Conservation (phyloP, 257 asterid species). For the Petrea volubilis region DNA sequence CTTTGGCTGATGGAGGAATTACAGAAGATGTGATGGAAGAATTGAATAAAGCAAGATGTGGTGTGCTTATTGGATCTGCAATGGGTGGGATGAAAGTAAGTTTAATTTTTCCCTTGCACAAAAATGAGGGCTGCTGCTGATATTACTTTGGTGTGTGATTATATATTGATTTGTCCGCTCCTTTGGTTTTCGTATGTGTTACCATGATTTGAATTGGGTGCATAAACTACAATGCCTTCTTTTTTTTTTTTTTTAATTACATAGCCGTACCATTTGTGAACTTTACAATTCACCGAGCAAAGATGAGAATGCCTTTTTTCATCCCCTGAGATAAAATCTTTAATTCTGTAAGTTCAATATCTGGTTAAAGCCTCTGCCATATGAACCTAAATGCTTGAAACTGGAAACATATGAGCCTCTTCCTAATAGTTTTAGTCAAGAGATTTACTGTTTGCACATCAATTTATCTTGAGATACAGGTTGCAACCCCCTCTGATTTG, state of each 20-base stretch:
- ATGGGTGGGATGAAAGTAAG: slow-evolving; percentile 93
- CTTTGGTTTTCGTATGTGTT: neutral
- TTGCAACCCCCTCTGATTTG: slow-evolving; percentile 1
- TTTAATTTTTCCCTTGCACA: slow-evolving; percentile 11
- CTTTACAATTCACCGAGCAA: neutral
- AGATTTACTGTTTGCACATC: slow-evolving; percentile 3
- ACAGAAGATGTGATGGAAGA: slow-evolving; percentile 66
- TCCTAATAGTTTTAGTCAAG: slow-evolving; percentile 3
- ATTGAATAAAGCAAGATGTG: slow-evolving; percentile 67
- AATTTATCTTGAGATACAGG: slow-evolving; percentile 7
- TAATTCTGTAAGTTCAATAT: slow-evolving; percentile 11
- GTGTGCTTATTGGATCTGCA: slow-evolving; percentile 85
- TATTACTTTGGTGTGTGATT: slow-evolving; percentile 9
- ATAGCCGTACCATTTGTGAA: neutral
- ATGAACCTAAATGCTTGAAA: neutral
- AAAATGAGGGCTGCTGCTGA: neutral
- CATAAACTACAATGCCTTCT: neutral
- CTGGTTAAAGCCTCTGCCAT: neutral
- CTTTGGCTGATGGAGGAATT: slow-evolving; percentile 78
- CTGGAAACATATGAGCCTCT: neutral
- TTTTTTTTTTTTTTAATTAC: slow-evolving; percentile 6
- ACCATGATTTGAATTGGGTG: neutral
- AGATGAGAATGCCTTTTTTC: slow-evolving; percentile 8
- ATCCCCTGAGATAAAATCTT: slow-evolving; percentile 4
- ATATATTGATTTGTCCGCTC: neutral